Conservation (phyloP, 2,329 filamentous ascomycete species). For the Colletotrichum trifolii region DNA sequence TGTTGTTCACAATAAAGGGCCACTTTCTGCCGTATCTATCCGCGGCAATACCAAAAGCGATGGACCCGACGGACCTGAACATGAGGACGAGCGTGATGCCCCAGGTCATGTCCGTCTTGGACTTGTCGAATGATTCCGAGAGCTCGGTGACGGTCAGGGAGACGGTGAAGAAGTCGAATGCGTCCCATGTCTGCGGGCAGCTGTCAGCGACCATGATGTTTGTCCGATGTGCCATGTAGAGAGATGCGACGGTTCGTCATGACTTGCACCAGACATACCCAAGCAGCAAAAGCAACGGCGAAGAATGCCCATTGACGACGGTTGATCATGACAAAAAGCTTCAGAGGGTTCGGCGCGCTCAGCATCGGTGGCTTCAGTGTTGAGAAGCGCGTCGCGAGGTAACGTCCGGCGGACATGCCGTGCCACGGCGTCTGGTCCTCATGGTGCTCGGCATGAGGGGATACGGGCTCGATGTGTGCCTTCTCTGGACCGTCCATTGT, state of each 20-base stretch:
- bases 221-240: too few species aligned
- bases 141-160: slow-evolving; percentile 68
- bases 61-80: slow-evolving; percentile 67
- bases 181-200: slow-evolving; percentile 64
- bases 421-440: slow-evolving; percentile 55
- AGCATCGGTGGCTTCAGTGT: slow-evolving; percentile 68
- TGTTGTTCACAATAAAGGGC: slow-evolving; percentile 81
- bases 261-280: slow-evolving; percentile 52
- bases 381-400: slow-evolving; percentile 63
- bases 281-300: slow-evolving; percentile 64
- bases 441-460: slow-evolving; percentile 4
- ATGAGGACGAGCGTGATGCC: slow-evolving; percentile 73
- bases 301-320: slow-evolving; percentile 67
- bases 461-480: slow-evolving; percentile 12
- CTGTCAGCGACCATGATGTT: background rate
- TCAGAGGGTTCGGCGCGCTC: slow-evolving; percentile 64
- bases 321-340: slow-evolving; percentile 59
- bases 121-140: slow-evolving; percentile 61
- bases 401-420: slow-evolving; percentile 60
- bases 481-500: slow-evolving; percentile 25
- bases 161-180: slow-evolving; percentile 76
- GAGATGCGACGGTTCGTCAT: background rate
- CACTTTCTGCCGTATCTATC: slow-evolving; percentile 72
- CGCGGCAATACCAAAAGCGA: slow-evolving; percentile 64
- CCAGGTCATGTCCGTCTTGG: slow-evolving; percentile 71